These are phyloP conservation scores for Beauveria rudraprayagi DNA, from an alignment of 2,329 filamentous ascomycete genomes.

Conservation along the genomic window DNA sequence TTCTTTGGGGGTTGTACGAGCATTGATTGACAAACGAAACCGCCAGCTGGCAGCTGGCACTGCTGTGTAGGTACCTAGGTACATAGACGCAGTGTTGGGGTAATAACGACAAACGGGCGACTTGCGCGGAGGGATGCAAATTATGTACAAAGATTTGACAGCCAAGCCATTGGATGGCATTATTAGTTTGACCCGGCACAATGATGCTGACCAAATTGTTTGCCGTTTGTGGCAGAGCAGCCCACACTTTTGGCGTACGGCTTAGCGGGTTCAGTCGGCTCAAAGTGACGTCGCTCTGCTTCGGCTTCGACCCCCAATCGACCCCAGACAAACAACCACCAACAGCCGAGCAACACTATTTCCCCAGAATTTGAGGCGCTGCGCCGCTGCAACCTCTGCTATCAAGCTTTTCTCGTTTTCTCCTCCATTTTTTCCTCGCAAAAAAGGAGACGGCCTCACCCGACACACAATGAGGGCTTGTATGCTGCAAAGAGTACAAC, in stretches of 20 bases:
- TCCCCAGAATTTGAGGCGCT: constrained; percentile 6
- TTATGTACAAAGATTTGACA: no score
- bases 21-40: neutral
- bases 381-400: constrained; percentile 8
- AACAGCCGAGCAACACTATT: constrained; percentile 7
- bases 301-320: constrained; percentile 10
- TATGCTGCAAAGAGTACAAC: constrained; percentile 22
- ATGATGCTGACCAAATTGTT: neutral
- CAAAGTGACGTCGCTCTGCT: constrained; percentile 20
- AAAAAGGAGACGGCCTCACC: neutral
- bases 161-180: neutral
- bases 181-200: neutral
- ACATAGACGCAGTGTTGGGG: neutral
- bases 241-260: neutral
- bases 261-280: constrained; percentile 27
- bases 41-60: neutral
- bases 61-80: neutral
- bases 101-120: neutral
- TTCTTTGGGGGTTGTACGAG: neutral
- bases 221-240: neutral
- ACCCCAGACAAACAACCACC: constrained; percentile 10
- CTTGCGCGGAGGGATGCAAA: no score
- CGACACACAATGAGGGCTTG: constrained; percentile 25
- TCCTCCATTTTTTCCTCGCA: neutral
- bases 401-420: neutral